Evolutionary conservation across 176 grass and related monocot species (phyloP).

Genomic region (Avena eriantha): DNA sequence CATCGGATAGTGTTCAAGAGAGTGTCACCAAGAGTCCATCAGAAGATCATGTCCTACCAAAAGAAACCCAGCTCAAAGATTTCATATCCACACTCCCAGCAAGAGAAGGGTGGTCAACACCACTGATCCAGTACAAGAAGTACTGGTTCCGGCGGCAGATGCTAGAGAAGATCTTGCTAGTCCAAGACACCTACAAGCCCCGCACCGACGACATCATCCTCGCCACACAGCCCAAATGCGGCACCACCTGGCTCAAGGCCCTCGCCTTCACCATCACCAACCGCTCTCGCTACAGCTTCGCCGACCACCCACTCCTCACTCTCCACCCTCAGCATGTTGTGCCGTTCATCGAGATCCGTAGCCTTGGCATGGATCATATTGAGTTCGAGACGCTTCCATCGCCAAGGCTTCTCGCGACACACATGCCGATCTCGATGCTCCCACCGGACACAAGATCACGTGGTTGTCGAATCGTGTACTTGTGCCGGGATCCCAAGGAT

Average conservation of each 20-base stretch:
- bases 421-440: not conserved
- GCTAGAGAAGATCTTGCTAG: not conserved
- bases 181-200: not conserved
- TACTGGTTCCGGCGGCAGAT: not conserved
- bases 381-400: not conserved
- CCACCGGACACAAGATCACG: rapidly evolving
- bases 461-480: not conserved
- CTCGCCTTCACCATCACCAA: not conserved
- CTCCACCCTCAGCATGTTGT: not conserved
- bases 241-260: conserved; percentile 19
- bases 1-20: not conserved
- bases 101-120: not conserved
- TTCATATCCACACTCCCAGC: conserved; percentile 4
- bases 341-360: conserved; percentile 3
- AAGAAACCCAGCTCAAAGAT: not conserved
- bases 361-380: not conserved
- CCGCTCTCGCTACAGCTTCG: not conserved
- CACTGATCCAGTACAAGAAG: not conserved
- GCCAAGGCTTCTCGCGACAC: not conserved
- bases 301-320: not conserved
- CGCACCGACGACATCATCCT: not conserved
- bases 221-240: conserved; percentile 1
- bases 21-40: not conserved
- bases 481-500: conserved; percentile 19
- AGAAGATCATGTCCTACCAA: no score